Evolutionary conservation across 1,284 basidiomycete genomes (phyloP).

Genomic region (Ustilago trichophora): DNA sequence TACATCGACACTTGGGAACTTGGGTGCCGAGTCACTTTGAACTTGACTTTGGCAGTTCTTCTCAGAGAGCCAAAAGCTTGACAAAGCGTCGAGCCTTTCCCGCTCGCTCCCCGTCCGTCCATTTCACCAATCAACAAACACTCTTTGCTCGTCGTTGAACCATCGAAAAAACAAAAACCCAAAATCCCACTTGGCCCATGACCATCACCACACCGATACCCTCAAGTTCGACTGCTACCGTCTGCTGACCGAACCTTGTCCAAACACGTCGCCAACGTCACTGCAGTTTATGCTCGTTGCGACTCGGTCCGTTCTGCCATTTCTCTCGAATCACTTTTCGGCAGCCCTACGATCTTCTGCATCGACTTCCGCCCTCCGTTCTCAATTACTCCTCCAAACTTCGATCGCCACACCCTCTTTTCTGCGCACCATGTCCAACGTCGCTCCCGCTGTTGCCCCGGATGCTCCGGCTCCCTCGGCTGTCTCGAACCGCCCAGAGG

Average conservation of each 20-base stretch:
- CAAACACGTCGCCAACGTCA: not conserved
- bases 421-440: constrained; percentile 33
- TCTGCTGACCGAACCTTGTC: not conserved
- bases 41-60: not conserved
- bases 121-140: not conserved
- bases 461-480: constrained; percentile 44
- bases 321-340: constrained; percentile 14
- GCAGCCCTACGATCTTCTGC: constrained; percentile 17
- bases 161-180: not conserved
- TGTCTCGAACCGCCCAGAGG: constrained; percentile 43
- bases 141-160: not conserved
- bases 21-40: no score
- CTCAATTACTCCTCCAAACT: no score
- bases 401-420: not conserved
- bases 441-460: constrained; percentile 29
- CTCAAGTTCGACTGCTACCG: constrained; percentile 6
- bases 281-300: constrained; percentile 30
- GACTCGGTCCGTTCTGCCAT: constrained; percentile 29
- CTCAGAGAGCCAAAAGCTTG: not conserved
- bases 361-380: no score
- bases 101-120: not conserved
- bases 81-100: not conserved
- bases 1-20: no score
- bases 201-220: constrained; percentile 3
- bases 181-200: not conserved